Conservation (phyloP, 768 basidiomycete species). For the Boletus speciosus region DNA sequence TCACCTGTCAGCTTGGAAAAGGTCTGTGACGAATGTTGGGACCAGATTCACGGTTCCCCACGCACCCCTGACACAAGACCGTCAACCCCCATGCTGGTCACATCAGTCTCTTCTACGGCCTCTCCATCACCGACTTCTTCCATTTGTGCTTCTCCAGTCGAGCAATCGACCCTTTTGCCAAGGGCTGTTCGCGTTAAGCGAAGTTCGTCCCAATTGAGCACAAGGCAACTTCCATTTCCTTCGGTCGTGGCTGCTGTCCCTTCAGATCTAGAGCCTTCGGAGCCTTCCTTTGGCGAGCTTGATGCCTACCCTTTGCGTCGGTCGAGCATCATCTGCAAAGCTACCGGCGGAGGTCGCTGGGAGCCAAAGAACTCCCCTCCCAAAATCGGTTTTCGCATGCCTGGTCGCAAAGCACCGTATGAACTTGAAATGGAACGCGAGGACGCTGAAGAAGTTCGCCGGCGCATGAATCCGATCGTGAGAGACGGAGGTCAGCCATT, state of each 20-base stretch:
- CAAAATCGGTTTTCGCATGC: constrained; percentile 46
- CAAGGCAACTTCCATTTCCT: constrained; percentile 25
- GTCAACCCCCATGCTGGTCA: constrained; percentile 38
- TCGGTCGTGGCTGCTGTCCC: constrained; percentile 18
- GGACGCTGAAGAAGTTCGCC: constrained; percentile 49
- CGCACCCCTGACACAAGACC: constrained; percentile 39
- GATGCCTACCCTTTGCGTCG: constrained; percentile 71
- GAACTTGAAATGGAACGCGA: constrained; percentile 70
- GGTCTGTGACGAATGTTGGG: constrained; percentile 76
- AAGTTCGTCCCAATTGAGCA: constrained; percentile 29
- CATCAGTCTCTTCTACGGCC: constrained; percentile 29
- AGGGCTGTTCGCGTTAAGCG: constrained; percentile 20
- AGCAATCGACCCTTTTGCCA: constrained; percentile 22
- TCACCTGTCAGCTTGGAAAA: constrained; percentile 57
- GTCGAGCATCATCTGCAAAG: constrained; percentile 69
- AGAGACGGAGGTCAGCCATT: constrained; percentile 46
- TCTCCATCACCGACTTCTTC: constrained; percentile 33
- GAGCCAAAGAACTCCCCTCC: constrained; percentile 55
- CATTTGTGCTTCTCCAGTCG: constrained; percentile 33
- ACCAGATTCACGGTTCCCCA: constrained; percentile 62
- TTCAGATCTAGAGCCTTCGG: constrained; percentile 30
- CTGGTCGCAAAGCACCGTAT: constrained; percentile 63
- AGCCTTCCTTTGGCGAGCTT: constrained; percentile 63
- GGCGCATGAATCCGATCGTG: constrained; percentile 61
- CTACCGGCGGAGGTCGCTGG: constrained; percentile 78